Percentiles rank a stretch among this genome's conserved stretches.
These are phyloP conservation scores for Wickerhamiella lipophila DNA, from an alignment of 805 yeast genomes.

Conservation along the genomic window DNA sequence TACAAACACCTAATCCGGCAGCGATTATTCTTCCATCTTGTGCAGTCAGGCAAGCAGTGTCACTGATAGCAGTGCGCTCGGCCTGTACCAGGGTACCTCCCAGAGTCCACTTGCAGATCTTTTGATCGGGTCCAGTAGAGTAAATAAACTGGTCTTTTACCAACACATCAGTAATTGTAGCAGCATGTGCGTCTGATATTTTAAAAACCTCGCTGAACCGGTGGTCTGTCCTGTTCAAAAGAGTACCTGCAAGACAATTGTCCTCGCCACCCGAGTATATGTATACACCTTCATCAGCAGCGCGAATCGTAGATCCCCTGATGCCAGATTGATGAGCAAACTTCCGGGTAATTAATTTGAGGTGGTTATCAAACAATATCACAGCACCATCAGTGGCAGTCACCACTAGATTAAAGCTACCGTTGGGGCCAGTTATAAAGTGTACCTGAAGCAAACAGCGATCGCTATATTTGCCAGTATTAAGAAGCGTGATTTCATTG, in stretches of 20 bases:
- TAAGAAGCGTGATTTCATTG: conserved; percentile 33
- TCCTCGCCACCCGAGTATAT: conserved; percentile 88
- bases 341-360: background rate
- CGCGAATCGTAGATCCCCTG: conserved; percentile 39
- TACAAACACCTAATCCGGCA: conserved; percentile 18
- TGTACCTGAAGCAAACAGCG: conserved; percentile 64
- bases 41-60: conserved; percentile 59
- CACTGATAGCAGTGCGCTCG: conserved; percentile 72
- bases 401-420: conserved; percentile 31
- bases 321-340: conserved; percentile 73
- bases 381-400: conserved; percentile 80
- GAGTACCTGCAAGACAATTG: conserved; percentile 46
- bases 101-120: conserved; percentile 50
- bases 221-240: conserved; percentile 25
- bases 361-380: conserved; percentile 44
- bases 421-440: conserved; percentile 27
- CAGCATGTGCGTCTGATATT: conserved; percentile 56
- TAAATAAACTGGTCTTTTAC: conserved; percentile 26
- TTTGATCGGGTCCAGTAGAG: conserved; percentile 77
- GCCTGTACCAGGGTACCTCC: conserved; percentile 29
- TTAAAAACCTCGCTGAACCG: conserved; percentile 22
- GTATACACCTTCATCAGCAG: conserved; percentile 14
- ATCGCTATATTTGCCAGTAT: conserved; percentile 45
- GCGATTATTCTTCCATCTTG: conserved; percentile 5
- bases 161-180: conserved; percentile 64